Evolutionary conservation across 2,329 filamentous ascomycete genomes (phyloP), one percentile per base, ranked within the genome.

Genomic region (Penicillium vulpinum): DNA sequence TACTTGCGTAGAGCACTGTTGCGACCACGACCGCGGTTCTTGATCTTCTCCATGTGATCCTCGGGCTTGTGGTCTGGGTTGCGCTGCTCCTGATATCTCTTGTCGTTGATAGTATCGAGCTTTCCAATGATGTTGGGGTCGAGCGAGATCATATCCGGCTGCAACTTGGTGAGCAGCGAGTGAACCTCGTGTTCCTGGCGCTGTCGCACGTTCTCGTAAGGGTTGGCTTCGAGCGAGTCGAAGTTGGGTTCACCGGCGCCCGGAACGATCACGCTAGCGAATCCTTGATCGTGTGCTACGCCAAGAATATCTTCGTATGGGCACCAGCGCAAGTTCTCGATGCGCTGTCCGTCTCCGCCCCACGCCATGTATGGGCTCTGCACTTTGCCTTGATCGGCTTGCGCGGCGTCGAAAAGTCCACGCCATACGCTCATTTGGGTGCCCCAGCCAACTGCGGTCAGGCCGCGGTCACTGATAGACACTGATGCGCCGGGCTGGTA

Each of bases 161-260:
- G 87, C 46, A 99, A 82, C 80, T 99, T 99, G 81, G 95, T 96
- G 67, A 99, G 85, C 62, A 99, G 82, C 13, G 85, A 82, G 79
- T 90, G 91, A 73, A 99, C 92, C 76, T 99, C 94, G 49, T 84
- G 83, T 76, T 99, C 94, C 75, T 95, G 92, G 68, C 94, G 86
- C 78, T 97, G 92, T 78, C 94, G 95, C 69, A 81, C 83, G 51
- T 89, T 96, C 78, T 97, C 94, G 83, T 93, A 97, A 33, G 94
- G 94, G 80, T 99, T 99, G 66, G 88, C 82, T 75, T 99, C 94
- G 52, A 97, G 81, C 3, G 92, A 90, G 74, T 99, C 94, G 73
- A 90, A 97, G 83, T 97, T 97, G 72, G 94, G 87, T 75, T 99
- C 94, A 60, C 94, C 94, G n/a, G 93, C 90, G 46, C 94, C 94